These are phyloP conservation scores for Sungouiella thailandica DNA, from an alignment of 805 yeast species.

Conservation along the genomic window DNA sequence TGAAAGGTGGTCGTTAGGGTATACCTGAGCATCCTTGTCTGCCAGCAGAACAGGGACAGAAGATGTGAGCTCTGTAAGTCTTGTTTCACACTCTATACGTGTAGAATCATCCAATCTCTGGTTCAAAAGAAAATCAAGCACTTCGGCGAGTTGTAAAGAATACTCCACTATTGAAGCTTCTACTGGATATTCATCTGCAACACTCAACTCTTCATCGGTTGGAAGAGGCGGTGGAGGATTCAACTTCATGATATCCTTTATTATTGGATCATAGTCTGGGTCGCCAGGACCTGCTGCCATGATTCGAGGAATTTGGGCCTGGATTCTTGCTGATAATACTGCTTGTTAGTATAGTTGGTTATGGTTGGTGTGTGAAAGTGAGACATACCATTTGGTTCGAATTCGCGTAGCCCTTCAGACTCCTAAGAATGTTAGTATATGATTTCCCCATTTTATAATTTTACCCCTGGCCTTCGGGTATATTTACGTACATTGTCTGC, in stretches of 20 bases:
- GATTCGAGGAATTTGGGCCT: slow-evolving; percentile 4
- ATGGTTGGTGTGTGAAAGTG: neutral
- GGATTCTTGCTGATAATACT: slow-evolving; percentile 5
- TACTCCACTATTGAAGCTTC: slow-evolving; percentile 10
- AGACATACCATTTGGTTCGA: slow-evolving; percentile 9
- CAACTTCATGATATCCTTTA: slow-evolving; percentile 27
- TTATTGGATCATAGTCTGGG: slow-evolving; percentile 25
- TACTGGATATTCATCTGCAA: neutral
- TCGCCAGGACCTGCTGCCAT: slow-evolving; percentile 3
- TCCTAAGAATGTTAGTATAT: too few species aligned
- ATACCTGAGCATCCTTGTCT: slow-evolving; percentile 10
- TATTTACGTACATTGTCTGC: too few species aligned
- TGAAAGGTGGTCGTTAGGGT: slow-evolving; percentile 34
- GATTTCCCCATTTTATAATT: too few species aligned
- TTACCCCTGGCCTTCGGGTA: too few species aligned
- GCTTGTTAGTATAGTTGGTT: slow-evolving; percentile 4
- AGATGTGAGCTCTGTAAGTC: slow-evolving; percentile 22
- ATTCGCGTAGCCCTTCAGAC: too few species aligned
- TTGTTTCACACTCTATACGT: slow-evolving; percentile 24
- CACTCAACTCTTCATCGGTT: slow-evolving; percentile 1
- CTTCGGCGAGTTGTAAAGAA: slow-evolving; percentile 27
- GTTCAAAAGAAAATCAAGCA: slow-evolving; percentile 25
- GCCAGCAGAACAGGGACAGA: slow-evolving; percentile 19
- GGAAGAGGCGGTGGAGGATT: slow-evolving; percentile 6
- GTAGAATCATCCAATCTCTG: slow-evolving; percentile 26